A percentile compares a stretch with the other conserved stretches of the same genome.
Conservation (phyloP, 805 yeast species). For the Lachancea thermotolerans region DNA sequence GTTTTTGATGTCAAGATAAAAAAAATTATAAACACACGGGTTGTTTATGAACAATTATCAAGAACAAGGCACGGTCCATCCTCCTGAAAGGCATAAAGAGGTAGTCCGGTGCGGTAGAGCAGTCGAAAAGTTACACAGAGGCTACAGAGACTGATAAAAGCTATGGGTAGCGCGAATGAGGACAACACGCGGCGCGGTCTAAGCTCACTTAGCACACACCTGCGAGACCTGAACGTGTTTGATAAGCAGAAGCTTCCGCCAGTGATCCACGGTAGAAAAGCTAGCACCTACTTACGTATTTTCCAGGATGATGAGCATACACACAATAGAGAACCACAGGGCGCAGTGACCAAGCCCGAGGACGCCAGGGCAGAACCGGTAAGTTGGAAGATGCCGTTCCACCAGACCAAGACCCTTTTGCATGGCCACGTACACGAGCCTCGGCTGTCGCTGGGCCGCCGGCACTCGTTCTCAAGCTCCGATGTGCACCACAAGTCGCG, state of each 20-base stretch:
- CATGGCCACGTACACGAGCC: background rate
- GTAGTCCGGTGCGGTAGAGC: too few relatives aligned
- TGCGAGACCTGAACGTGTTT: constrained; percentile 23
- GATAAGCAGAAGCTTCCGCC: constrained; percentile 18
- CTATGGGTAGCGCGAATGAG: background rate
- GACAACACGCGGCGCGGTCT: background rate
- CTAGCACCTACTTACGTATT: constrained; percentile 29
- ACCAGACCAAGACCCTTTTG: background rate
- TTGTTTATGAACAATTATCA: too few relatives aligned
- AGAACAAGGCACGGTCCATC: too few relatives aligned
- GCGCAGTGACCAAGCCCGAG: background rate
- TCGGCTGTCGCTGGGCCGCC: background rate
- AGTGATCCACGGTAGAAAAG: constrained; percentile 31
- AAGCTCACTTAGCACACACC: constrained; percentile 10
- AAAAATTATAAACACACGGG: too few relatives aligned
- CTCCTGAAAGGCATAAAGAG: too few relatives aligned
- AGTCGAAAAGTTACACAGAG: background rate
- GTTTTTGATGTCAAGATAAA: too few relatives aligned
- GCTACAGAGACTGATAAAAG: background rate
- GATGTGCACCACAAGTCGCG: background rate
- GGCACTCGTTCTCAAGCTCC: background rate
- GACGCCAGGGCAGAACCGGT: background rate
- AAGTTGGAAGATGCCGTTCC: background rate
- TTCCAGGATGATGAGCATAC: constrained; percentile 26
- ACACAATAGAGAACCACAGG: background rate